Percentiles rank a stretch among this genome's conserved stretches.
phyloP scores from a whole-genome alignment of 1,284 basidiomycete genomes.

The Sanghuangporus baumii region DNA sequence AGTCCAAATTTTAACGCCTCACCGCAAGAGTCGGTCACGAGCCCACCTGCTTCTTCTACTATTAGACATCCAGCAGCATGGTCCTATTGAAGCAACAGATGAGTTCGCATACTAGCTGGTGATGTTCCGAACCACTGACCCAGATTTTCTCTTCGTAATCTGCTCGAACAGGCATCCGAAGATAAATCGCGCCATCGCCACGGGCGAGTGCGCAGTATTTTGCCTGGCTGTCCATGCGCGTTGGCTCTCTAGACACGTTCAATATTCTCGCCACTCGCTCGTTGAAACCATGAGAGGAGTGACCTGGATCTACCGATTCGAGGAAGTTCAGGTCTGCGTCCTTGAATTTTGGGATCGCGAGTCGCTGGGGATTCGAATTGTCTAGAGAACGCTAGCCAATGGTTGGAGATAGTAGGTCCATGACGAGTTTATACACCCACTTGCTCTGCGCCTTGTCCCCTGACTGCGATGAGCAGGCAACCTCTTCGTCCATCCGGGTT shows the following conservation, averaged over 20 bases:
- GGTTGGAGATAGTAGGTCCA: background rate
- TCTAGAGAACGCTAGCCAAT: conserved; percentile 28
- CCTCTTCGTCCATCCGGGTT: conserved; percentile 62
- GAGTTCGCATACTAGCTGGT: conserved; percentile 4
- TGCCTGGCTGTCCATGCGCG: conserved; percentile 97
- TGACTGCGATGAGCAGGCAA: conserved; percentile 79
- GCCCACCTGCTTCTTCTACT: conserved; percentile 85
- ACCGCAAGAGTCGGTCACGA: conserved; percentile 82
- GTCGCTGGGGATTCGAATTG: conserved; percentile 36
- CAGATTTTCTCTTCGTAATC: conserved; percentile 90
- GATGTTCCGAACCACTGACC: conserved; percentile 38
- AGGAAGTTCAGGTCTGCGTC: conserved; percentile 65
- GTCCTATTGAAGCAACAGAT: conserved; percentile 46
- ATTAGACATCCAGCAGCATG: conserved; percentile 88
- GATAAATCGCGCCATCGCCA: conserved; percentile 86
- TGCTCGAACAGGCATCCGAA: conserved; percentile 84
- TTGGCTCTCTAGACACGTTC: conserved; percentile 58
- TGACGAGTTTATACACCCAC: conserved; percentile 30
- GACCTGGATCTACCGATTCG: conserved; percentile 91
- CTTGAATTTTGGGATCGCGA: conserved; percentile 42
- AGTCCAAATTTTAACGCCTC: conserved; percentile 79
- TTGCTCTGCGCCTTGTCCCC: conserved; percentile 79
- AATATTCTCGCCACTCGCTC: conserved; percentile 68
- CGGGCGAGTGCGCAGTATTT: conserved; percentile 90
- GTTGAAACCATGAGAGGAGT: conserved; percentile 85